Base-by-base conservation (phyloP, 192 early-diverging fungal genomes). In the Nowakowskiella sp. region DNA sequence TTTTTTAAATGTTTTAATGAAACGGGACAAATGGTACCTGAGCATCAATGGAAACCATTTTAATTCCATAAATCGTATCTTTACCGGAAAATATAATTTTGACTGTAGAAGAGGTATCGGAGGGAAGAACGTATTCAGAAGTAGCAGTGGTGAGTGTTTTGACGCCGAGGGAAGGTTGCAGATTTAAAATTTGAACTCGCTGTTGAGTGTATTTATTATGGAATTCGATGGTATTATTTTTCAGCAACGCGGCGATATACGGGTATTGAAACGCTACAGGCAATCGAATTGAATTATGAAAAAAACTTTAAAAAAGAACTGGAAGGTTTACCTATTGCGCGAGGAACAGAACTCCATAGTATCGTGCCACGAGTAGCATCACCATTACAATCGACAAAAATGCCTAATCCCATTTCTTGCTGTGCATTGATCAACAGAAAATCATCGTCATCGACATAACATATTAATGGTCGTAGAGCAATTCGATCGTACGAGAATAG, bases 161-260 rank as follows among this genome's bases (percentile, higher is more conserved):
- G 19, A 78, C 42, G n/a, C 77, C 80, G 16, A 66, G 31, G 1
- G 49, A 50, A 4, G 71, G 47, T 2, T 68, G 48, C 3, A 78
- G 34, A 3, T 52, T 32, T n/a, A 79, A 48, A 0, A 64, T 71
- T 47, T 86, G 81, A 4, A 90, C 59, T 4, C 67, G 63, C 25
- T 72, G 57, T 50, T 87, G 87, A 33, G 80, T 78, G 45, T 80
- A 31, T 7, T 87, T 57, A 55, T 87, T 84, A 64, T 91, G 89
- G 13, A 91, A 60, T 61, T 89, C 80, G n/a, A 91, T 64, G 0
- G 68, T 66, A 16, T 82, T 73, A 53, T 80, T 85, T 13, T 67
- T 53, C 19, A 91, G 64, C 1, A 91, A 64, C 0, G 87, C 80
- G 0, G 81, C 67, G 1, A 83, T 76, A 36, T 88, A 89, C 0